Evolutionary conservation across 2,329 filamentous ascomycete species (phyloP).

Genomic region (Colletotrichum musae): DNA sequence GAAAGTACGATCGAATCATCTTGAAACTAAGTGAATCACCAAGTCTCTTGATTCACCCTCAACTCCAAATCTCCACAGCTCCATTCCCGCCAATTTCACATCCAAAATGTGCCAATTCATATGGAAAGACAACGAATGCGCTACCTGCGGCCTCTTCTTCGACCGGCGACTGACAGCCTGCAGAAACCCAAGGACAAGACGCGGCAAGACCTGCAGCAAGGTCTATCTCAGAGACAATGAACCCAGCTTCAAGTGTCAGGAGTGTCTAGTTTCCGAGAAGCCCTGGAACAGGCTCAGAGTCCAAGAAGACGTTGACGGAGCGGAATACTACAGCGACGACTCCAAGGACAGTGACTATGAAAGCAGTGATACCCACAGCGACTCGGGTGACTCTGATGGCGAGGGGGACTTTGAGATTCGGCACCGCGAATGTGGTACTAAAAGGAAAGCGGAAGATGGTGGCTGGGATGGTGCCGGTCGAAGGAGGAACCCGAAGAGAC

Average conservation of each 20-base stretch:
- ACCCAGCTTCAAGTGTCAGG: neutral
- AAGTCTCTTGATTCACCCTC: neutral
- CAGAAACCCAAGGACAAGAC: neutral
- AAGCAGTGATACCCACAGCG: neutral
- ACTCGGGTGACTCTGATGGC: neutral
- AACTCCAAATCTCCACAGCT: neutral
- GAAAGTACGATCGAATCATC: too few species aligned
- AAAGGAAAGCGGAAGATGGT: neutral
- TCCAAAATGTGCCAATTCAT: conserved; percentile 20
- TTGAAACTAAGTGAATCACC: too few species aligned
- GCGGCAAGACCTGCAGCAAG: neutral
- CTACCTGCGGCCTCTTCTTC: conserved; percentile 7
- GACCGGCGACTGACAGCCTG: conserved; percentile 17
- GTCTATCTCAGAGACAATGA: neutral
- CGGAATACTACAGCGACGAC: conserved; percentile 3
- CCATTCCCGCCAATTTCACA: neutral
- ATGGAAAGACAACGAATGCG: conserved; percentile 25
- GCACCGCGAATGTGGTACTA: neutral
- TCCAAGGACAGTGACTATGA: neutral
- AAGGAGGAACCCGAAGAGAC: too few species aligned
- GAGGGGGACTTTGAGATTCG: too few species aligned
- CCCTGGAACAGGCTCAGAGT: neutral
- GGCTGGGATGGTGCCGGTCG: neutral
- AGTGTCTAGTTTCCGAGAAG: neutral
- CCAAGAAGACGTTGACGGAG: neutral